Conservation (phyloP, 2,329 filamentous ascomycete genomes). For the Trichocomaceae sp. region DNA sequence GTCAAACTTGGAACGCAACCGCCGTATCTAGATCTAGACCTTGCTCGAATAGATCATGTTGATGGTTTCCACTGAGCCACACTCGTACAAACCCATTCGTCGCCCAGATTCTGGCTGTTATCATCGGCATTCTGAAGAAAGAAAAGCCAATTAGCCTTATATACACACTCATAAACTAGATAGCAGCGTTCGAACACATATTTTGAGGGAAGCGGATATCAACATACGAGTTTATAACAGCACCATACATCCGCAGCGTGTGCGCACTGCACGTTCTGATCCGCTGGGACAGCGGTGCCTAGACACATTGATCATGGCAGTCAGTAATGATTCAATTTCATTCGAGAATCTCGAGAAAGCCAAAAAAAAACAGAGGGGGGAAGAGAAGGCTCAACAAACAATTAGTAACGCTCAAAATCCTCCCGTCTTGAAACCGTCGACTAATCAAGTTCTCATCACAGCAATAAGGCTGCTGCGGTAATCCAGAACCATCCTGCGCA, state of each 20-base stretch:
- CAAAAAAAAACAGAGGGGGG: neutral
- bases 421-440: conserved; percentile 3
- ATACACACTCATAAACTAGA: neutral
- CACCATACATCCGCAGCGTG: conserved; percentile 12
- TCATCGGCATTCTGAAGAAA: neutral
- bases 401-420: conserved; percentile 3
- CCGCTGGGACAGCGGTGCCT: conserved; percentile 10
- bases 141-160: neutral
- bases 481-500: conserved; percentile 12
- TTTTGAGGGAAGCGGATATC: neutral
- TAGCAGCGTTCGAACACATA: neutral
- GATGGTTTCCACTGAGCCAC: conserved; percentile 10
- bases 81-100: conserved; percentile 12
- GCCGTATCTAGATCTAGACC: neutral
- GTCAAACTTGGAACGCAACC: too few species aligned
- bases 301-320: neutral
- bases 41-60: neutral
- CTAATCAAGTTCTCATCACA: conserved; percentile 9
- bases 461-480: conserved; percentile 12
- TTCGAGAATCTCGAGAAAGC: neutral
- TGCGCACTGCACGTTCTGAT: conserved; percentile 10
- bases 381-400: neutral
- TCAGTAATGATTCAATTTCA: too few species aligned
- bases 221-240: conserved; percentile 11
- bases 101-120: neutral